Conservation (phyloP, 768 basidiomycete species). For the Trametes cinnabarina region DNA sequence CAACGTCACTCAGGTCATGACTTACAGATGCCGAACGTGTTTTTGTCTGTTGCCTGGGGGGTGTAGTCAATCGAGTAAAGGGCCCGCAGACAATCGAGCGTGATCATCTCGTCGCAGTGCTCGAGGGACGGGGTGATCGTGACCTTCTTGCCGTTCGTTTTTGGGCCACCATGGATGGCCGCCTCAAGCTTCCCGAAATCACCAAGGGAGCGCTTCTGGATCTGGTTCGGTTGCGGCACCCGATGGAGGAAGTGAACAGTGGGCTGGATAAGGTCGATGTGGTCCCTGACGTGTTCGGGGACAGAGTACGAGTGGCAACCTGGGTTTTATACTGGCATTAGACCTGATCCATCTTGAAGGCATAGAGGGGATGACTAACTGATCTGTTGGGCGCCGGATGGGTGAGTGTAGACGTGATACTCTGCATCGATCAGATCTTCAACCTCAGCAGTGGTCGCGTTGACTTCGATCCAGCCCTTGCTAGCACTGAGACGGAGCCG, state of each 20-base stretch:
- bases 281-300: slow-evolving; percentile 52
- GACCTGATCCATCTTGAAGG: neutral
- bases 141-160: slow-evolving; percentile 17
- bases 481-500: slow-evolving; percentile 39
- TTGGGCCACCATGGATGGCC: slow-evolving; percentile 6
- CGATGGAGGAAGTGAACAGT: slow-evolving; percentile 59
- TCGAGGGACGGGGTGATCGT: slow-evolving; percentile 18
- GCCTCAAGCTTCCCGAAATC: slow-evolving; percentile 8
- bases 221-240: slow-evolving; percentile 27
- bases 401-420: slow-evolving; percentile 61
- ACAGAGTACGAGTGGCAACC: slow-evolving; percentile 66
- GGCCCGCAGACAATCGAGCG: slow-evolving; percentile 30
- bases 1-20: neutral
- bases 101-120: slow-evolving; percentile 31
- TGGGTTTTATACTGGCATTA: neutral
- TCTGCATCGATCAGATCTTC: slow-evolving; percentile 44
- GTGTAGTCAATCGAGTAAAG: slow-evolving; percentile 32
- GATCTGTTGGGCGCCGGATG: slow-evolving; percentile 51
- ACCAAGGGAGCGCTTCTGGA: slow-evolving; percentile 38
- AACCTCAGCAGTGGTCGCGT: slow-evolving; percentile 40
- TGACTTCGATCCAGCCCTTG: slow-evolving; percentile 47
- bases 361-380: slow-evolving; percentile 31
- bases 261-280: slow-evolving; percentile 67
- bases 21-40: slow-evolving; percentile 32
- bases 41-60: slow-evolving; percentile 25